Percentiles rank a stretch among this genome's conserved stretches.
Conservation (phyloP, 2,329 filamentous ascomycete genomes). For the Colletotrichum noveboracense region DNA sequence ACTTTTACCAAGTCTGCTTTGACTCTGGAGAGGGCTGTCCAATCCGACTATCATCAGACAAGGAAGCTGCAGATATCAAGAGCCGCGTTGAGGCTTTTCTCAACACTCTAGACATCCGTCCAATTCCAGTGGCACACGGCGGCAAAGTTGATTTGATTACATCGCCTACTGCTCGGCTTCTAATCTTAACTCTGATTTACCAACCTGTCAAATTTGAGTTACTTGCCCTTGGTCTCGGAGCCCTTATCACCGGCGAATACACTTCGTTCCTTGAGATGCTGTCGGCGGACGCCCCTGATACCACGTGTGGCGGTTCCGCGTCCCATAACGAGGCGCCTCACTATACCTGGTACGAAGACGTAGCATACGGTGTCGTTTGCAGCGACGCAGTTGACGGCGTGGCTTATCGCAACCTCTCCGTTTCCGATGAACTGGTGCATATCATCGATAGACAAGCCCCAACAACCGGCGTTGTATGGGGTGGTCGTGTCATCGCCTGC, state of each 20-base stretch:
- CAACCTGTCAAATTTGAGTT: constrained; percentile 24
- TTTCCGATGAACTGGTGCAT: constrained; percentile 15
- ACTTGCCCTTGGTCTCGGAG: constrained; percentile 22
- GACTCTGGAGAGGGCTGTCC: constrained; percentile 32
- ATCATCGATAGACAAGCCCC: constrained; percentile 22
- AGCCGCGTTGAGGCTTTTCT: constrained; percentile 36
- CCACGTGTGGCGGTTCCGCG: not conserved
- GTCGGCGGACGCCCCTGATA: not conserved
- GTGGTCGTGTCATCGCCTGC: constrained; percentile 35
- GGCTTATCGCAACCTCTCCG: not conserved
- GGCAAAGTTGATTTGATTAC: constrained; percentile 31
- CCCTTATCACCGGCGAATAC: constrained; percentile 30
- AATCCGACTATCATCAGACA: constrained; percentile 30
- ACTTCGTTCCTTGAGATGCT: not conserved
- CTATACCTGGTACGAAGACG: constrained; percentile 23
- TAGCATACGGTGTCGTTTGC: constrained; percentile 34
- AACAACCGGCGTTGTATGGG: constrained; percentile 26
- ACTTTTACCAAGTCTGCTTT: constrained; percentile 41
- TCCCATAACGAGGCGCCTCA: not conserved
- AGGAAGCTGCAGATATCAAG: constrained; percentile 30
- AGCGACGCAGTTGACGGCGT: constrained; percentile 29
- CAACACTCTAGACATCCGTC: constrained; percentile 29
- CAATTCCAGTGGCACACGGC: constrained; percentile 24
- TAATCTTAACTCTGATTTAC: constrained; percentile 31
- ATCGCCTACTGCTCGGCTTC: constrained; percentile 28